Conservation (phyloP, 192 early-diverging fungal genomes). For the Backusella psychrophila region DNA sequence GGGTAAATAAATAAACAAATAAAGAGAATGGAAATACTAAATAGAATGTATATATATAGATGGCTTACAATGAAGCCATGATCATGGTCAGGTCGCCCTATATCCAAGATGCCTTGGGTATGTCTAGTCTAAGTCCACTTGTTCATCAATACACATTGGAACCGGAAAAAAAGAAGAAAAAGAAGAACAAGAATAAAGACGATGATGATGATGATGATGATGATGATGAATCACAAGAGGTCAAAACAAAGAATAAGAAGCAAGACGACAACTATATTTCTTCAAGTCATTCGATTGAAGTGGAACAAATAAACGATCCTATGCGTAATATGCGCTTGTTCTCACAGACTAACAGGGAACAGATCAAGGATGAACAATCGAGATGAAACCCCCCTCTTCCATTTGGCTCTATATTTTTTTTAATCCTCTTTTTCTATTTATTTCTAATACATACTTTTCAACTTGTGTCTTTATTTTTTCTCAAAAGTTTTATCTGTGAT, state of each 20-base stretch:
- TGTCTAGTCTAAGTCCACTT: conserved; percentile 10
- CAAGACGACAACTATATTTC: not conserved
- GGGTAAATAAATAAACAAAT: not conserved
- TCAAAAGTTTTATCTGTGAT: not conserved
- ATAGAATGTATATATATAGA: not conserved
- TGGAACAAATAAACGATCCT: not conserved
- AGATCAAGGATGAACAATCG: not conserved
- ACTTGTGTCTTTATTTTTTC: too few species aligned
- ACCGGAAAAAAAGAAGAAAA: not conserved
- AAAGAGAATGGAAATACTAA: not conserved
- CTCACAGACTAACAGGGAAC: not conserved
- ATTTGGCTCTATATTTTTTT: not conserved
- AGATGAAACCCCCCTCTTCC: not conserved
- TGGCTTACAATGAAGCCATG: conserved; percentile 4
- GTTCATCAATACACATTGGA: not conserved
- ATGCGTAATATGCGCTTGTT: not conserved
- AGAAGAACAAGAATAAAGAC: not conserved
- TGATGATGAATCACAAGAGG: not conserved
- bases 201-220: not conserved
- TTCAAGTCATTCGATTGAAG: not conserved
- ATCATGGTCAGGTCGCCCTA: not conserved
- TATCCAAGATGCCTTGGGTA: not conserved
- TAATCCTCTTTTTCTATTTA: too few species aligned
- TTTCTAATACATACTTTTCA: too few species aligned
- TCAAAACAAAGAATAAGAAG: not conserved